These are phyloP conservation scores for Kwoniella europaea DNA, from an alignment of 768 basidiomycete species.

Conservation along the genomic window DNA sequence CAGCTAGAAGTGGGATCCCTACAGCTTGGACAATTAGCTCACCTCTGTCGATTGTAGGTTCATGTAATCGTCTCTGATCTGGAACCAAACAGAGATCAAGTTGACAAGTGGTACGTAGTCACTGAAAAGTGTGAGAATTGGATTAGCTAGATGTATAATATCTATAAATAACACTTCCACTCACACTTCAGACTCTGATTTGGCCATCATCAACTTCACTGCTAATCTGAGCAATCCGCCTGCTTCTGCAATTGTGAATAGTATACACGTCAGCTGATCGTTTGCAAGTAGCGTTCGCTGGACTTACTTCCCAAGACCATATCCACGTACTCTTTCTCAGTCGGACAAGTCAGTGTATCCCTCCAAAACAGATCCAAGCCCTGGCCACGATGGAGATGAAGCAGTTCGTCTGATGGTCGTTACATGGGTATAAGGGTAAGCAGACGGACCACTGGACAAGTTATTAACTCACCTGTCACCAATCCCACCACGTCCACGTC, in stretches of 20 bases:
- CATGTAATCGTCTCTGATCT: slow-evolving; percentile 97
- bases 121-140: slow-evolving; percentile 59
- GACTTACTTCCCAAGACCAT: slow-evolving; percentile 95
- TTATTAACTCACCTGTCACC: slow-evolving; percentile 68
- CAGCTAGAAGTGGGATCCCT: neutral
- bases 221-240: slow-evolving; percentile 90
- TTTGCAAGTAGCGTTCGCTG: neutral
- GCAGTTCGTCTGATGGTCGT: slow-evolving; percentile 64
- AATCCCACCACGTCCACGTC: slow-evolving; percentile 66
- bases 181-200: slow-evolving; percentile 58
- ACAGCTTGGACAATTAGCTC: slow-evolving; percentile 22
- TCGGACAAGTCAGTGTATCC: slow-evolving; percentile 86
- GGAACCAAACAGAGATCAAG: slow-evolving; percentile 90
- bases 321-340: slow-evolving; percentile 87
- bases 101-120: slow-evolving; percentile 93
- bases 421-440: neutral
- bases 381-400: slow-evolving; percentile 92
- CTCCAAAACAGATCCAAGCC: slow-evolving; percentile 94
- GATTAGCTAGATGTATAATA: neutral
- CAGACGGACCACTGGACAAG: neutral
- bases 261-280: neutral
- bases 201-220: slow-evolving; percentile 94
- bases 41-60: slow-evolving; percentile 88
- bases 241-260: slow-evolving; percentile 68
- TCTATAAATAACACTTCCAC: slow-evolving; percentile 22